These are phyloP conservation scores for Lactifluus rugatus DNA, from an alignment of 768 basidiomycete species.

Conservation along the genomic window DNA sequence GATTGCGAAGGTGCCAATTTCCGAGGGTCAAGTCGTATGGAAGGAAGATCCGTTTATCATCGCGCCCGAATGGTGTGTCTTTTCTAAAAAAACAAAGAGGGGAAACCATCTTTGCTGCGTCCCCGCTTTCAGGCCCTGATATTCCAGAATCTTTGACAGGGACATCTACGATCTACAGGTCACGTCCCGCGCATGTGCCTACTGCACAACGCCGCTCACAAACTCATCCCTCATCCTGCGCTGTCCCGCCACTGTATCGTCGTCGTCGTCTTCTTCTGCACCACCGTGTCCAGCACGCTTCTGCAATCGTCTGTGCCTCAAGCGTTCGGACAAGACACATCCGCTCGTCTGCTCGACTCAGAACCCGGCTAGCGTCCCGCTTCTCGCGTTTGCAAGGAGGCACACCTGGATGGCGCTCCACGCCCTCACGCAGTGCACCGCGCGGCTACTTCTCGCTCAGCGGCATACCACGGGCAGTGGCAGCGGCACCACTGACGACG, in stretches of 20 bases:
- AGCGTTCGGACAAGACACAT: slow-evolving; percentile 54
- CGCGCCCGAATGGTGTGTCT: slow-evolving; percentile 67
- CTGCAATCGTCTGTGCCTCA: slow-evolving; percentile 71
- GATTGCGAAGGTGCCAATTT: slow-evolving; percentile 57
- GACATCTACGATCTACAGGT: slow-evolving; percentile 65
- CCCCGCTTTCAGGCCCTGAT: too few relatives aligned
- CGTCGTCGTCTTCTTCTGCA: not conserved
- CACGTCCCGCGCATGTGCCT: slow-evolving; percentile 51
- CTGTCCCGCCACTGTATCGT: slow-evolving; percentile 39
- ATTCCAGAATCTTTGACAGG: slow-evolving; percentile 44
- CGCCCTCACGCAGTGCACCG: slow-evolving; percentile 59
- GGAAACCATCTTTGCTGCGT: too few relatives aligned
- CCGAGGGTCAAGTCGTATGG: slow-evolving; percentile 70
- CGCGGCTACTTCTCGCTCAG: slow-evolving; percentile 47
- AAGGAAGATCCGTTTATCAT: slow-evolving; percentile 74
- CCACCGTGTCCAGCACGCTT: slow-evolving; percentile 51
- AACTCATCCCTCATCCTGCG: slow-evolving; percentile 36
- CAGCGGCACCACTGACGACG: too few relatives aligned
- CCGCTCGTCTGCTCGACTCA: slow-evolving; percentile 64
- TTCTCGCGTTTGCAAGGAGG: slow-evolving; percentile 52
- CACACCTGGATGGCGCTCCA: slow-evolving; percentile 67
- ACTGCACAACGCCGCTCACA: slow-evolving; percentile 60
- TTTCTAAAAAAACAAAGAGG: too few relatives aligned
- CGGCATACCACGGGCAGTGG: slow-evolving; percentile 32
- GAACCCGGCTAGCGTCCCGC: slow-evolving; percentile 56